Base-by-base conservation (phyloP, 345 rosid genomes). In the Limnanthes douglasii region DNA sequence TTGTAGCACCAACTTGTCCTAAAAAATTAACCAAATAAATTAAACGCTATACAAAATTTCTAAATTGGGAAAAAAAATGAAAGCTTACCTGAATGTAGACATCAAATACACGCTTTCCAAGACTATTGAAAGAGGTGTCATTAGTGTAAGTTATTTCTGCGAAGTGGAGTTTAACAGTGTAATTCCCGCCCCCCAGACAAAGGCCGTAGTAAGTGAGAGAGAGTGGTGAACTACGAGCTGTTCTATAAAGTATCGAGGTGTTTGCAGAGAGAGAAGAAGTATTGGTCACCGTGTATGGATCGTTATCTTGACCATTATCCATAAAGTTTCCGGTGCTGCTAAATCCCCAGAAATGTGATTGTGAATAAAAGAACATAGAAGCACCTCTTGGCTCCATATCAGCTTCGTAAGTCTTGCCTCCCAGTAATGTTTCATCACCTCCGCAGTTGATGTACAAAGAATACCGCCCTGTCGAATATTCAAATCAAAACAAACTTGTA, bases 311-410 rank as follows among this genome's bases (percentile, higher is more conserved):
- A 50, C 70, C 51, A 36, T 78, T 60, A 49, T 82, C 93, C 95
- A 75, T 59, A 72, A 78, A 86, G 69, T 75, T 69, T 34, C 97
- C 94, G 0, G 82, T 86, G 67, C 85, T 86, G 65, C 97, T 86
- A 21, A 68, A 60, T 51, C 75, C 93, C 94, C 94, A 82, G 34
- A 63, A 53, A 35, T 60, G 62, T 33, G 59, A 46, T 14, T 8
- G 5, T 48, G 50, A 45, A 16, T 0, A 4, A 17, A 2, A 11
- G 49, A 45, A 75, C 75, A 60, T 68, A 6, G 97, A 75, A 53
- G 94, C 81, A 20, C 97, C 94, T 60, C 67, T 68, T n/a, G 51
- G 19, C 21, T 67, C 77, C 11, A 12, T 9, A 57, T 86, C 94
- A 43, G 66, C 62, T 37, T 73, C 72, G 17, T 75, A 82, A 50